Conservation (phyloP, 352 stramenopile genomes). For the Phytophthora ramorum region DNA sequence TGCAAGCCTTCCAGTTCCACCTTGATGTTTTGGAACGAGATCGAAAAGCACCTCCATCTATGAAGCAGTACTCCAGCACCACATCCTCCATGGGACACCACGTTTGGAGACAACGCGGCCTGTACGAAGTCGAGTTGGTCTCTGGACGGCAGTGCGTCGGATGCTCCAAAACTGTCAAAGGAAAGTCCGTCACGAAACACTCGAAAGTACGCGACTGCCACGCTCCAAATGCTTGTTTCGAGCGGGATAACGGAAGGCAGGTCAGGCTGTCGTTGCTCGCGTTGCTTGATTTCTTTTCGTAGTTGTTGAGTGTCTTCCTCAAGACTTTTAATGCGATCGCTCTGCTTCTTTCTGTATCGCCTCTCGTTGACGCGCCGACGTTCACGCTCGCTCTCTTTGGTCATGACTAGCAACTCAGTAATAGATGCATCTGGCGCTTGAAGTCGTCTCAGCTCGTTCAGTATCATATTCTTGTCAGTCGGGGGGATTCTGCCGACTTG, state of each 20-base stretch:
- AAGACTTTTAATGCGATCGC: not conserved
- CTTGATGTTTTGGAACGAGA: not conserved
- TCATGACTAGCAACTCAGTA: not conserved
- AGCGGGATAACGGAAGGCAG: not conserved
- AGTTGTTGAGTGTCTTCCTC: not conserved
- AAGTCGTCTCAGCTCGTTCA: not conserved
- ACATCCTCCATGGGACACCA: not conserved
- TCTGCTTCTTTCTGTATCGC: constrained; percentile 16
- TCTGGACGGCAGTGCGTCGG: not conserved
- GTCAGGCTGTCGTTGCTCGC: not conserved
- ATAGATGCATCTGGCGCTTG: not conserved
- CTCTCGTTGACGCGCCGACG: not conserved
- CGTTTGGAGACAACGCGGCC: not conserved
- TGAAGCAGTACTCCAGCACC: not conserved
- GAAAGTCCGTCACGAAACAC: constrained; percentile 3
- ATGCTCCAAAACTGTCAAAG: not conserved
- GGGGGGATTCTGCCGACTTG: not conserved
- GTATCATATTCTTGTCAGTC: not conserved
- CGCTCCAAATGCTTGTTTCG: not conserved
- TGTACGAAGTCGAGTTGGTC: constrained; percentile 1
- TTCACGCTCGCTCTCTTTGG: not conserved
- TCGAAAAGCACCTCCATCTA: not conserved
- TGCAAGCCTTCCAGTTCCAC: not conserved
- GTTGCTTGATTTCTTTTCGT: not conserved
- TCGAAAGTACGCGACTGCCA: constrained; percentile 11